Conservation (phyloP, 306 rosid genomes). For the Cajanus cajan region DNA sequence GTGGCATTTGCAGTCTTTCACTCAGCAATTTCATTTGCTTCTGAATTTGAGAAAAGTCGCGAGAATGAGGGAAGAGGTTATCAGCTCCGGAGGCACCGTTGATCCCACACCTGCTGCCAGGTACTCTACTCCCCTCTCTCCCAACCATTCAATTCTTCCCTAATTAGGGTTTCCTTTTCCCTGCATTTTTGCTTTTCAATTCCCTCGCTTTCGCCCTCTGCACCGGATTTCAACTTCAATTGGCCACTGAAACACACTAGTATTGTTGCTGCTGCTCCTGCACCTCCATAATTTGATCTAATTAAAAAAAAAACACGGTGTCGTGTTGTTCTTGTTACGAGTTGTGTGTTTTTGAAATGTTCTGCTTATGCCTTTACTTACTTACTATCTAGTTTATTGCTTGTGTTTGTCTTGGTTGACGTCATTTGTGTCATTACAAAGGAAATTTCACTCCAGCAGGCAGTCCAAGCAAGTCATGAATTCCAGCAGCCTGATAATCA, state of each 20-base stretch:
- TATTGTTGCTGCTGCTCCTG: background rate
- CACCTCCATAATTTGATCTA: constrained; percentile 27
- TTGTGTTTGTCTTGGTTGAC: background rate
- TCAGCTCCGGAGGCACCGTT: constrained; percentile 85
- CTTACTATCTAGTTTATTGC: background rate
- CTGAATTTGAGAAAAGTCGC: constrained; percentile 28
- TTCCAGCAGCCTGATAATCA: constrained; percentile 44
- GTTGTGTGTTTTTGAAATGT: background rate
- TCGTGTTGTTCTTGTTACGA: background rate
- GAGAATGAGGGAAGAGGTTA: constrained; percentile 91
- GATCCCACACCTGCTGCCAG: constrained; percentile 95
- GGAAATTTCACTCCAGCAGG: constrained; percentile 81
- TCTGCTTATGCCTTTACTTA: background rate
- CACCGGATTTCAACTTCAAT: background rate
- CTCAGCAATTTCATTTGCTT: constrained; percentile 31
- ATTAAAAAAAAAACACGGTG: background rate
- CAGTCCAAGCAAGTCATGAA: constrained; percentile 70
- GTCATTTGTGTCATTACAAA: background rate
- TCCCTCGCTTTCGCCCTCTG: background rate
- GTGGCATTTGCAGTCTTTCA: background rate
- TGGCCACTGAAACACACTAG: background rate
- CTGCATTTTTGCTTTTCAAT: constrained; percentile 33
- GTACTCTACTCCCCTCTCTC: constrained; percentile 33
- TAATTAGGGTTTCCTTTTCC: constrained; percentile 29
- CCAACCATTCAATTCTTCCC: background rate